Evolutionary conservation across 805 yeast species (phyloP).

Genomic region (Starmerella geochares): DNA sequence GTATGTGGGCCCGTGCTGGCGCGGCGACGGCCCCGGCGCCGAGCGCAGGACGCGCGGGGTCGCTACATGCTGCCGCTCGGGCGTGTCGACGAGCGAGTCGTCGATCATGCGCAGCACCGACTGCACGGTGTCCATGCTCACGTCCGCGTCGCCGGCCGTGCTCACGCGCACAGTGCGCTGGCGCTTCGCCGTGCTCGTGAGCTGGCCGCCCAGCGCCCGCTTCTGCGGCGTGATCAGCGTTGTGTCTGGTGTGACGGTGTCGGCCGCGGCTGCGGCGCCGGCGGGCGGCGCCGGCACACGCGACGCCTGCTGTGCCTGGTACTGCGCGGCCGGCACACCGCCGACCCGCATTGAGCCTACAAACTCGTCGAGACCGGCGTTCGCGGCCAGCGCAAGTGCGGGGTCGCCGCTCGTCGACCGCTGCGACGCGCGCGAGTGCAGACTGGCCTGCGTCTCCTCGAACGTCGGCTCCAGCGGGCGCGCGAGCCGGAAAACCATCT

Average conservation of each 20-base stretch:
- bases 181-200: slow-evolving; percentile 18
- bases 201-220: slow-evolving; percentile 7
- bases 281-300: background rate
- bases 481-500: slow-evolving; percentile 25
- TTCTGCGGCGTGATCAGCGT: slow-evolving; percentile 14
- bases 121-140: slow-evolving; percentile 20
- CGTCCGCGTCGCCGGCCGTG: slow-evolving; percentile 15
- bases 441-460: slow-evolving; percentile 27
- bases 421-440: slow-evolving; percentile 4
- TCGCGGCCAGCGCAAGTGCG: slow-evolving; percentile 7
- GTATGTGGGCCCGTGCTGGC: slow-evolving; percentile 20
- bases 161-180: slow-evolving; percentile 11
- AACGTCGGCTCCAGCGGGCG: slow-evolving; percentile 28
- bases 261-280: background rate
- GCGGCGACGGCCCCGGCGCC: slow-evolving; percentile 27
- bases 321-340: slow-evolving; percentile 12
- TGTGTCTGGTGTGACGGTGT: background rate
- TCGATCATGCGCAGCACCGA: slow-evolving; percentile 33
- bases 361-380: slow-evolving; percentile 9
- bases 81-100: slow-evolving; percentile 32
- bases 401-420: slow-evolving; percentile 19
- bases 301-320: slow-evolving; percentile 9
- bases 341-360: slow-evolving; percentile 8
- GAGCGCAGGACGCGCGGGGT: slow-evolving; percentile 23
- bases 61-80: slow-evolving; percentile 21